Conservation (phyloP, 2,329 filamentous ascomycete genomes). For the Talaromyces albobiverticillius region DNA sequence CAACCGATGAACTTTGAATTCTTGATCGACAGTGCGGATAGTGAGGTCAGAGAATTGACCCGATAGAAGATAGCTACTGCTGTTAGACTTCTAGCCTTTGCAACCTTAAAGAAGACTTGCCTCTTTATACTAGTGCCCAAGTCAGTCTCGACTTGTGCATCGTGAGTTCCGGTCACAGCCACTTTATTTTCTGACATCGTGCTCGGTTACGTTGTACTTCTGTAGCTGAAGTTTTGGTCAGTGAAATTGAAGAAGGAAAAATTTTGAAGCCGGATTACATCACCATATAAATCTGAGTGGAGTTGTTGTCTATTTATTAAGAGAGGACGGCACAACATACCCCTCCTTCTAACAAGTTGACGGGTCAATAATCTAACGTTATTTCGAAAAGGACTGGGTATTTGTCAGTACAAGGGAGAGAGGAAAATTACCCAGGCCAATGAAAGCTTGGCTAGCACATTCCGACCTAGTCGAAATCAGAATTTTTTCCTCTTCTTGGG, state of each 20-base stretch:
- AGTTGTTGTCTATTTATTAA: neutral
- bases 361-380: neutral
- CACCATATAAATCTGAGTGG: neutral
- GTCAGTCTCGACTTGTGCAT: neutral
- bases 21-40: neutral
- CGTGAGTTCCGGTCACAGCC: neutral
- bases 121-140: neutral
- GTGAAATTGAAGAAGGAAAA: neutral
- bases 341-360: neutral
- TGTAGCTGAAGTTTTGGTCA: neutral
- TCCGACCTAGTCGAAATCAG: too few species aligned
- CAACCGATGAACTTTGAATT: slow-evolving; percentile 10
- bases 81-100: neutral
- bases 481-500: neutral
- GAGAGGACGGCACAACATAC: neutral
- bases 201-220: neutral
- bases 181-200: neutral
- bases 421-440: too few species aligned
- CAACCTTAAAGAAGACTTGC: neutral
- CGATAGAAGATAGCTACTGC: neutral
- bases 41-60: neutral
- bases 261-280: neutral
- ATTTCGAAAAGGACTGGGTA: neutral
- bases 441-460: too few species aligned
- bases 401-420: too few species aligned